phyloP scores from a whole-genome alignment of 768 basidiomycete species.

The Suillus placidus region DNA sequence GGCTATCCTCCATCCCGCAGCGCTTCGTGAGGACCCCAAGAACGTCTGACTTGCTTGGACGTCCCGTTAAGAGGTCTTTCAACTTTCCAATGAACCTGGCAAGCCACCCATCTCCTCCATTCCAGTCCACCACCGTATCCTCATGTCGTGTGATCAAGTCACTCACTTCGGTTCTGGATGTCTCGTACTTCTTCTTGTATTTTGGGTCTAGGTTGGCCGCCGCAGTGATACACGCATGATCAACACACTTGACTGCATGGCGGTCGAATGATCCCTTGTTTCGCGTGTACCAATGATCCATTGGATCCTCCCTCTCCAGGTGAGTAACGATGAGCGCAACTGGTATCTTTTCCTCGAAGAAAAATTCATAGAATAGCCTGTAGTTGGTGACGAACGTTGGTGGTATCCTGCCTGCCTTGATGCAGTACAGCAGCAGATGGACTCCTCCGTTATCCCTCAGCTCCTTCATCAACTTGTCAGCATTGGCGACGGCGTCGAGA shows the following conservation, averaged over 20 bases:
- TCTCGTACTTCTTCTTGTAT: slow-evolving; percentile 15
- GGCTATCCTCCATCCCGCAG: background rate
- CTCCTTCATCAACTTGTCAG: slow-evolving; percentile 33
- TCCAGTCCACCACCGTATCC: background rate
- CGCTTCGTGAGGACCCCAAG: slow-evolving; percentile 2
- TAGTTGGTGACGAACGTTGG: slow-evolving; percentile 31
- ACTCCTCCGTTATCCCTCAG: slow-evolving; percentile 30
- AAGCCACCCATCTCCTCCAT: slow-evolving; percentile 2
- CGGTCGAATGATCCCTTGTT: slow-evolving; percentile 11
- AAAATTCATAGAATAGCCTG: slow-evolving; percentile 40
- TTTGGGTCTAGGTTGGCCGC: slow-evolving; percentile 20
- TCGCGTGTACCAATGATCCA: slow-evolving; percentile 27
- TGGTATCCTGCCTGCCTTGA: slow-evolving; percentile 31
- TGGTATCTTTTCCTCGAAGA: slow-evolving; percentile 39
- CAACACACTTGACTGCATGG: slow-evolving; percentile 7
- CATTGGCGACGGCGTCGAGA: slow-evolving; percentile 29
- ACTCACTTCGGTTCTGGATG: background rate
- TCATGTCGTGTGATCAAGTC: background rate
- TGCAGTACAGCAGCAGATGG: slow-evolving; percentile 34
- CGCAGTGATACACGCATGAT: slow-evolving; percentile 10
- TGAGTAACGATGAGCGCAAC: slow-evolving; percentile 33
- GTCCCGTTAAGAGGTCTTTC: background rate
- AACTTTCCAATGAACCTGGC: background rate
- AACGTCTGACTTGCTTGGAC: slow-evolving; percentile 1
- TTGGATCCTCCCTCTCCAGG: slow-evolving; percentile 30